Base-by-base conservation (phyloP, 495 filamentous ascomycete species). In the Aspergillus hancockii region DNA sequence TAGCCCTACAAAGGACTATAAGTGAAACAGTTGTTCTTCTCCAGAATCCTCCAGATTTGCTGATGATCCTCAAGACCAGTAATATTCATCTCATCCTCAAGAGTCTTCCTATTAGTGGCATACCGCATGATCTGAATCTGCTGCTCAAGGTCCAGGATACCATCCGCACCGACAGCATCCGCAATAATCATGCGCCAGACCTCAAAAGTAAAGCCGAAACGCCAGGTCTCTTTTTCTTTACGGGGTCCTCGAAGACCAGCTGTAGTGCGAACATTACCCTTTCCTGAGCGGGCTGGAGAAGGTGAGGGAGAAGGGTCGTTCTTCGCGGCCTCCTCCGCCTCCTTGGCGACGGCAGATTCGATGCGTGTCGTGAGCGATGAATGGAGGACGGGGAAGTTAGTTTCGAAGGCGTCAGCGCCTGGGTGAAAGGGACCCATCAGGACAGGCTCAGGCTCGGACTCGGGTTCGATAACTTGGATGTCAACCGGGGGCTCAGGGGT, bases 151-250 rank as follows among this genome's bases (percentile, higher is more conserved):
- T 71, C 71, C 40, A 79, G 55, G 40, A 77, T 61, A 10, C 65
- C 65, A 7, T 77, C 58, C 1, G 70, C 74, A 13, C 62, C 66
- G 16, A 68, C 59, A 2, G 66, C 66, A n/a, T 66, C 49, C 5
- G 65, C 68, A 30, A 79, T 66, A 43, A 79, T 75, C 16, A 62
- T 52, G 12, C 64, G 62, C 74, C 72, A 78, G 12, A 71, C 10
- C 13, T 71, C 56, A 19, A 68, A 54, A 2, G 75, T 56, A 22
- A 79, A 56, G 3, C 67, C 68, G 36, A 57, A 66, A 18, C 60
- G 65, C 65, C 62, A 68, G 0, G 18, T n/a, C 14, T 46, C 22
- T 49, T 63, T 64, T 7, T 22, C 46, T 10, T 47, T 47, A 4
- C 43, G 43, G 19, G 13, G 12, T 32, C 13, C 47, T 45, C 30